Evolutionary conservation across 352 stramenopile genomes (phyloP), one percentile per base, ranked within the genome.

Genomic region (Pythium pyrilobum): DNA sequence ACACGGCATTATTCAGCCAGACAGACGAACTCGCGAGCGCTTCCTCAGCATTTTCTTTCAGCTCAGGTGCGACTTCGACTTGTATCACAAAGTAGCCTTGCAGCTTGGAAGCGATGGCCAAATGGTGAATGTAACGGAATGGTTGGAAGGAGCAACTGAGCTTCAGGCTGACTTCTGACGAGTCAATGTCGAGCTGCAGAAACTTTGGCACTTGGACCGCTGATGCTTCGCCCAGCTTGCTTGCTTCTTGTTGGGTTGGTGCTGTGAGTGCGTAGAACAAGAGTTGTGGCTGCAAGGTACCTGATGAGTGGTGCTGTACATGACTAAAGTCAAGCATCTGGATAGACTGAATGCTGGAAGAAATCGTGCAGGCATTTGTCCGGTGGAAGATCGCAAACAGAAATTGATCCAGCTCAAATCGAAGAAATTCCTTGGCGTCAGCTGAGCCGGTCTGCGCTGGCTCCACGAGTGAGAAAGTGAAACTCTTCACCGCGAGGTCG

Each of bases 321-420:
- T 88, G 61, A 9, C 77, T 81, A 27, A 81, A 88, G 46, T 90
- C 75, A 5, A 88, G 65, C 62, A 90, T 86, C 18, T 85, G 73
- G 15, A 82, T 66, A 1, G 77, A 81, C 2, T 51, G 61, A 33
- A 90, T 87, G 11, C 74, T 83, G 11, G 73, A 73, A 8, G 77
- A 71, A 12, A 85, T 71, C 7, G 54, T 77, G 31, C 65, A 82
- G 2, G 73, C 65, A 12, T 65, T 76, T 12, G 66, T 70, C 9
- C 73, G 72, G 36, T 90, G 77, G 28, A 88, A 79, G 11, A 88
- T 72, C 2, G 71, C 71, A 21, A 87, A 77, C 18, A 81, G 56
- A 23, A 90, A 85, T 45, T 82, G 62, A 31, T 79, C 68, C 10
- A 92, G 49, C 39, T 89, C 76, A 29, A 92, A 90, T 3, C 72